A percentile compares a stretch with the other conserved stretches of the same genome.
Conservation (phyloP, 176 grass and related monocot species). For the Eremochloa ophiuroides region DNA sequence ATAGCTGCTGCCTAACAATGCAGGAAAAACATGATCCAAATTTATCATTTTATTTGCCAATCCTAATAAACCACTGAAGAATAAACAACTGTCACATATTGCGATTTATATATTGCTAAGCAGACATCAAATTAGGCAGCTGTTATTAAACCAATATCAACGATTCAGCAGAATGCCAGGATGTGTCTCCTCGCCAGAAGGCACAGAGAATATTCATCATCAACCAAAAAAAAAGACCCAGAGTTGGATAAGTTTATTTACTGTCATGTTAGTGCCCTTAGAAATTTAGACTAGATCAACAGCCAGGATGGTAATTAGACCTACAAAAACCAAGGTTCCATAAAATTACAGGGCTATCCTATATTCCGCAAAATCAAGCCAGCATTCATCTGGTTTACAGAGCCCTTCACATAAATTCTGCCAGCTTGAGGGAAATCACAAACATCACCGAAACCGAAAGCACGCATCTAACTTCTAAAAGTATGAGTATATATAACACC, state of each 20-base stretch:
- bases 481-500: not conserved
- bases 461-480: not conserved
- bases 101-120: constrained; percentile 4
- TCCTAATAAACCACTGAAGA: constrained; percentile 17
- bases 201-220: not conserved
- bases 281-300: not conserved
- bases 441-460: not conserved
- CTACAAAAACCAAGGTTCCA: not conserved
- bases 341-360: not conserved
- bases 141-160: not conserved
- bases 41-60: constrained; percentile 14
- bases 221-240: not conserved
- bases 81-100: constrained; percentile 8
- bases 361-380: not conserved
- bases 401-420: not conserved
- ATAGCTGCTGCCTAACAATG: constrained; percentile 55
- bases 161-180: not conserved
- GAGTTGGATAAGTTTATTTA: constrained; percentile 15
- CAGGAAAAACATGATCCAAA: constrained; percentile 11
- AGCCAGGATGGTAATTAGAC: not conserved
- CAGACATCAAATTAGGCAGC: not conserved
- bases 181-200: not conserved
- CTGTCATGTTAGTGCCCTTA: not conserved
- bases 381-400: not conserved
- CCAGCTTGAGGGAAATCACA: constrained; percentile 6